Conservation (phyloP, 2,329 filamentous ascomycete species). For the Gaeumannomyces tritici region DNA sequence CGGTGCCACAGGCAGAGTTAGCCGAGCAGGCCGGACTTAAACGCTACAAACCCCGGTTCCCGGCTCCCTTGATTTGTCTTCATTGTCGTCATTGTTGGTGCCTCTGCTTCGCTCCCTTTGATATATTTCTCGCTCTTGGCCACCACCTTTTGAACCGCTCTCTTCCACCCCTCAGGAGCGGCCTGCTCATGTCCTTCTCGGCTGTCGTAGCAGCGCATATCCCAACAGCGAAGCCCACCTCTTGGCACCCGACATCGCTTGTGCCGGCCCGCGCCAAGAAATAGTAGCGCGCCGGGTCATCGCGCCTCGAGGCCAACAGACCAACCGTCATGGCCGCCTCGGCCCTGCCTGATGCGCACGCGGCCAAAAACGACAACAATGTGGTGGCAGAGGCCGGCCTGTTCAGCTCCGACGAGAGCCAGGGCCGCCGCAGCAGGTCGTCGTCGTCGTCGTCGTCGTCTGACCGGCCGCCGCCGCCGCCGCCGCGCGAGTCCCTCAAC, state of each 20-base stretch:
- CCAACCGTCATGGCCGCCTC: background rate
- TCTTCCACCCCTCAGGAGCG: no score
- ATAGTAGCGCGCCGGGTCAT: no score
- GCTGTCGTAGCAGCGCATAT: no score
- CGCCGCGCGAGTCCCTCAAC: conserved; percentile 15
- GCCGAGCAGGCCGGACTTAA: background rate
- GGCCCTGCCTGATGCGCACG: no score
- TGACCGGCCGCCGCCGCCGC: background rate
- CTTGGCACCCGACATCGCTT: background rate
- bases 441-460: background rate
- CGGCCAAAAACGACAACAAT: background rate
- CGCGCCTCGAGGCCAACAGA: no score
- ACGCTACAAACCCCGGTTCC: background rate
- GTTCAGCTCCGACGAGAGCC: background rate
- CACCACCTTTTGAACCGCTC: no score
- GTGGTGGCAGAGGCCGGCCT: no score
- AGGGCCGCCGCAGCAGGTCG: no score
- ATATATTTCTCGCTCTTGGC: no score
- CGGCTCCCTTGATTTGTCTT: background rate
- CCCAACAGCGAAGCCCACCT: no score
- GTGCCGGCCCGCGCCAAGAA: background rate
- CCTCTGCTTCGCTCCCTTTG: background rate
- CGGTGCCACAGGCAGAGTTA: no score
- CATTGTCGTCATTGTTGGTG: background rate
- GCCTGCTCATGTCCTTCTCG: no score